Conservation (phyloP, 495 filamentous ascomycete species). For the Lophium mytilinum region DNA sequence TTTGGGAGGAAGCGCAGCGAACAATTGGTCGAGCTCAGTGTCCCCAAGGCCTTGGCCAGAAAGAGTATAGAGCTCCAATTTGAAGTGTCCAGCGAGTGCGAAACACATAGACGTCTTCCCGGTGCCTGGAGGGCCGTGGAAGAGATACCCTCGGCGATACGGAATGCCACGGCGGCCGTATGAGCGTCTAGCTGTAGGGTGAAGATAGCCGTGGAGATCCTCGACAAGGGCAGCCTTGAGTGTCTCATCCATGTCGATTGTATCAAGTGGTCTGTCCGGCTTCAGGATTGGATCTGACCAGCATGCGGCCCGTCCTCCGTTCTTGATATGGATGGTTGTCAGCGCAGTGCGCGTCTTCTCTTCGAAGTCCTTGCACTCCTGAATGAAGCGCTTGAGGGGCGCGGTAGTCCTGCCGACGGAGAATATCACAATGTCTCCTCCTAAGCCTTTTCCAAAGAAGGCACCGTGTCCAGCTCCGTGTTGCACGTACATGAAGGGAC, state of each 20-base stretch:
- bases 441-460: background rate
- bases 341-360: background rate
- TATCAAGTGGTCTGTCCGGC: slow-evolving; percentile 7
- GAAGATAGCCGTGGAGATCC: slow-evolving; percentile 4
- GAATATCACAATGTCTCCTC: background rate
- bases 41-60: slow-evolving; percentile 72
- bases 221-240: slow-evolving; percentile 4
- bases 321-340: slow-evolving; percentile 7
- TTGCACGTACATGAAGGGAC: slow-evolving; percentile 9
- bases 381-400: slow-evolving; percentile 9
- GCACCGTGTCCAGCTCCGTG: background rate
- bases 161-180: slow-evolving; percentile 19
- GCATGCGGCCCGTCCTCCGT: background rate
- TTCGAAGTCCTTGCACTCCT: slow-evolving; percentile 5
- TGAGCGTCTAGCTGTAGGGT: background rate
- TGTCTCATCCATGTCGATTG: slow-evolving; percentile 13
- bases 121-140: slow-evolving; percentile 64
- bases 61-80: slow-evolving; percentile 58
- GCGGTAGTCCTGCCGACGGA: slow-evolving; percentile 7
- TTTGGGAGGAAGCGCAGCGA: slow-evolving; percentile 17
- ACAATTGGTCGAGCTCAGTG: slow-evolving; percentile 38
- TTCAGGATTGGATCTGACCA: slow-evolving; percentile 3
- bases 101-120: slow-evolving; percentile 60
- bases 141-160: slow-evolving; percentile 34
- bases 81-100: slow-evolving; percentile 57